These are phyloP conservation scores for Aureobasidium uvarum DNA, from an alignment of 2,329 filamentous ascomycete species.

Conservation along the genomic window DNA sequence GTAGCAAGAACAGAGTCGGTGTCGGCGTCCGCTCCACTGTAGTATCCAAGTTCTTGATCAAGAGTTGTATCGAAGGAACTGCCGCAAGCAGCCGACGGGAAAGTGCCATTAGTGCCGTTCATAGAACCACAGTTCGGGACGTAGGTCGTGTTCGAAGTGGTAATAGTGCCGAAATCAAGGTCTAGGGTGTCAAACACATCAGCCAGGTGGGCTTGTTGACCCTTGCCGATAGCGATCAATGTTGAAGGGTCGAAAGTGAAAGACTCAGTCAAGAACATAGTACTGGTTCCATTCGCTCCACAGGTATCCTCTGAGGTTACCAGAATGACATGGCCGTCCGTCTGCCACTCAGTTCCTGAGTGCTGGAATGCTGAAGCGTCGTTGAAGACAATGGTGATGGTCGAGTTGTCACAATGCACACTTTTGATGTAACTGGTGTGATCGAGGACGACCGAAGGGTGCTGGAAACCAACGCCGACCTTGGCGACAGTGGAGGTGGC, in stretches of 20 bases:
- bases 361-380: slow-evolving; percentile 22
- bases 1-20: slow-evolving; percentile 15
- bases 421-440: slow-evolving; percentile 28
- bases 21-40: slow-evolving; percentile 10
- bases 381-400: slow-evolving; percentile 24
- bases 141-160: slow-evolving; percentile 12
- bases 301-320: slow-evolving; percentile 27
- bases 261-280: slow-evolving; percentile 27
- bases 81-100: slow-evolving; percentile 27
- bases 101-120: slow-evolving; percentile 15
- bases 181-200: slow-evolving; percentile 19
- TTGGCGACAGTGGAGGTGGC: slow-evolving; percentile 2
- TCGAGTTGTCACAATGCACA: slow-evolving; percentile 21
- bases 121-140: slow-evolving; percentile 8
- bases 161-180: slow-evolving; percentile 26
- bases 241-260: slow-evolving; percentile 25
- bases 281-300: slow-evolving; percentile 24
- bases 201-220: slow-evolving; percentile 17
- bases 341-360: slow-evolving; percentile 20
- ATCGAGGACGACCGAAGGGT: slow-evolving; percentile 28
- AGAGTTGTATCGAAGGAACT: slow-evolving; percentile 24
- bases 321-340: slow-evolving; percentile 22
- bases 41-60: slow-evolving; percentile 28
- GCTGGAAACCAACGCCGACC: slow-evolving; percentile 24
- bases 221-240: slow-evolving; percentile 24